Evolutionary conservation across 495 filamentous ascomycete genomes (phyloP).

Genomic region (Aspergillus nanangensis): DNA sequence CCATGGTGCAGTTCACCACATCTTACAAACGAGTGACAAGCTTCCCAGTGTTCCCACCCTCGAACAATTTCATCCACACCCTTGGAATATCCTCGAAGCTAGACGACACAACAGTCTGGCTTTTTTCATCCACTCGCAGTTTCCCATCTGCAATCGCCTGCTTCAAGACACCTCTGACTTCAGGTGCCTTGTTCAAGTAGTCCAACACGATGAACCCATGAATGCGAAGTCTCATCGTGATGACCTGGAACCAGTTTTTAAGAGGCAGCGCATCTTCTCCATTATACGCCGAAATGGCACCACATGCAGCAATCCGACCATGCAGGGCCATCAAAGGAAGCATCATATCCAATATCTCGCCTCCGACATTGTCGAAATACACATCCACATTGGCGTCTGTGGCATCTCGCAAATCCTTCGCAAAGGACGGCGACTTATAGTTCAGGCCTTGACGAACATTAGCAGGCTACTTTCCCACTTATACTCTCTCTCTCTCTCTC

Average conservation of each 20-base stretch:
- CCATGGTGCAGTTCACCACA: no score
- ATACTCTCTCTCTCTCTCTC: no score
- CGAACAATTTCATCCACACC: constrained; percentile 37
- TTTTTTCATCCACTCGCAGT: constrained; percentile 28
- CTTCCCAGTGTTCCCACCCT: constrained; percentile 45
- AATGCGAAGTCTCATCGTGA: constrained; percentile 41
- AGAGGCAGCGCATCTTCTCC: constrained; percentile 19
- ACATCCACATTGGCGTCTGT: constrained; percentile 40
- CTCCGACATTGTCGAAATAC: constrained; percentile 62
- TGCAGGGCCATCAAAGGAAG: constrained; percentile 42
- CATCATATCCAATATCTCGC: constrained; percentile 51
- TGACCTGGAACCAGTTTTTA: constrained; percentile 42
- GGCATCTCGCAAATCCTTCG: not conserved
- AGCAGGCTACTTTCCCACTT: no score
- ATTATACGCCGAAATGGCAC: constrained; percentile 43
- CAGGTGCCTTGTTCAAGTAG: constrained; percentile 10
- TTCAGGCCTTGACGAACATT: not conserved
- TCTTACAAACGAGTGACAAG: constrained; percentile 16
- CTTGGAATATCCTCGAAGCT: constrained; percentile 40
- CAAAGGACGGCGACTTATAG: not conserved
- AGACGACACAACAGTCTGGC: constrained; percentile 47
- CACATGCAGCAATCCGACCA: constrained; percentile 45
- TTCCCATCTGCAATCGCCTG: constrained; percentile 47
- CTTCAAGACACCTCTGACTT: constrained; percentile 18
- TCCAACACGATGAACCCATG: constrained; percentile 59